Evolutionary conservation across 2,329 filamentous ascomycete genomes (phyloP), one percentile per base, ranked within the genome.

Genomic region (Ophiostoma fasciatum): DNA sequence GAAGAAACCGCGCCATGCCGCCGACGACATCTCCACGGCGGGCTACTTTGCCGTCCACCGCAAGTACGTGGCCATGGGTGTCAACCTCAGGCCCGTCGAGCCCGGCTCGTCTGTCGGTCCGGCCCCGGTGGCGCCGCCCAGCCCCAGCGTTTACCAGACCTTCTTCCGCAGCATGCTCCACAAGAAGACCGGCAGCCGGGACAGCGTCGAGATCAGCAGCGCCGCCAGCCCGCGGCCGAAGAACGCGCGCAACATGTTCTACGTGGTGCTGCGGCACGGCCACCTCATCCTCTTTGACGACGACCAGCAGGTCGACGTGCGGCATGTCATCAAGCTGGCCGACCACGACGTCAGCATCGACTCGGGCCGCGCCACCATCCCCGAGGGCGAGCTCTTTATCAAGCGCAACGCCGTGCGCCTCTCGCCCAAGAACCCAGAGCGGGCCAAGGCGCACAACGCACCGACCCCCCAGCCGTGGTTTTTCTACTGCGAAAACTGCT

Each of bases 81-180:
- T 93, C 55, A 92, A 92, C 62, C 83, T 84, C 41, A 93, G 88
- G 59, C 85, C 87, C 6, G 85, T 88, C 40, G 87, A 94, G 59
- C 73, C 84, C 5, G 39, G 39, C 41, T 74, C 77, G 22, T 88
- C 82, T 0, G 72, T 82, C 11, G 84, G 83, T 14, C 76, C 80
- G 38, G 59, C 71, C 35, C 78, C 81, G 13, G 75, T 90, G 30
- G 74, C 78, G 23, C 66, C 80, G 28, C 80, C 85, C 38, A 93
- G 84, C 51, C 85, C 82, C 38, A 94, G 88, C 54, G 88, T 98
- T 26, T 96, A 96, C 57, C 90, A 96, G 67, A 81, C 81, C 55
- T 94, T 98, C 84, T 98, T 98, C 59, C 69, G 85, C 53, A 94
- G 82, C 55, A 79, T 98, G 42, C 96, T 98, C 53, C 85, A 94